Evolutionary conservation across 129 eudicot species (phyloP).

Genomic region (Flaveria sonorensis): DNA sequence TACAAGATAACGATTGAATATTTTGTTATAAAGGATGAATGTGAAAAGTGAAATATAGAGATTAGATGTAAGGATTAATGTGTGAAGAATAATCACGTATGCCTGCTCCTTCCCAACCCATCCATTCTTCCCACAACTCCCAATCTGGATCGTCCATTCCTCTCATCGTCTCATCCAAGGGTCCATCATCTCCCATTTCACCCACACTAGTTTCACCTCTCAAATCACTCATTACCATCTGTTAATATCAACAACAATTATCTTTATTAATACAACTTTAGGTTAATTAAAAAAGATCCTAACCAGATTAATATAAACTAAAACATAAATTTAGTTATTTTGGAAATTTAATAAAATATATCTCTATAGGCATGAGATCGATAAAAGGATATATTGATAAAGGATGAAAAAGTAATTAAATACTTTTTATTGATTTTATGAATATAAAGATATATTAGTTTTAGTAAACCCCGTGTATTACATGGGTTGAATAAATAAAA

Average conservation of each 20-base stretch:
- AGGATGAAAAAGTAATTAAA: no score
- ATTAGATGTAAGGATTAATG: slow-evolving; percentile 71
- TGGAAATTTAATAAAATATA: no score
- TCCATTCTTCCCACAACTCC: slow-evolving; percentile 92
- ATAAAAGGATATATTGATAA: no score
- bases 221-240: slow-evolving; percentile 62
- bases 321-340: no score
- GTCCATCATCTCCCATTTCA: slow-evolving; percentile 41
- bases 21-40: neutral
- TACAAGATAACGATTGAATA: neutral
- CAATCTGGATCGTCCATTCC: slow-evolving; percentile 63
- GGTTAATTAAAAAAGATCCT: no score
- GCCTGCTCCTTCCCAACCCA: slow-evolving; percentile 95
- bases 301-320: no score
- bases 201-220: slow-evolving; percentile 33
- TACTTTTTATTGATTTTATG: no score
- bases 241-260: slow-evolving; percentile 13
- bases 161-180: slow-evolving; percentile 36
- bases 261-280: no score
- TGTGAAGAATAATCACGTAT: slow-evolving; percentile 73
- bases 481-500: no score
- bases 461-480: no score
- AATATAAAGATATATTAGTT: no score
- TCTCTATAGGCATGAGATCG: no score
- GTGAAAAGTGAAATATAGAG: neutral